Base-by-base conservation (phyloP, 75 land plant genomes). In the Selaginella tamariscina region DNA sequence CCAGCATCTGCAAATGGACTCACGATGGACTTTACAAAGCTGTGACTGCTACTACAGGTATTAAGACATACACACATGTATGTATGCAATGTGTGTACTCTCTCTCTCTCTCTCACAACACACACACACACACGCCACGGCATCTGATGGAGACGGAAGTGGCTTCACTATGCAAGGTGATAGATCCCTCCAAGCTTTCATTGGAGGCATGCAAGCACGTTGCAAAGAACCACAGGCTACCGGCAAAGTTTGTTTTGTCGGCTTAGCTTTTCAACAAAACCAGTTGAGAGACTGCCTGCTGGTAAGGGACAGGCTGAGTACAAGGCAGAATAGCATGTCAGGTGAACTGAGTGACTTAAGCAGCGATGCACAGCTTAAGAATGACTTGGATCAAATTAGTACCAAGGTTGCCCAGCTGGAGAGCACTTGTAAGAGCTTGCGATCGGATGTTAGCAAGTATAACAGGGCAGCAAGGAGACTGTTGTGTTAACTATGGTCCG, bases 1-100 rank as follows among this genome's bases (percentile, higher is more conserved):
- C 87, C 87, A 0, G 82, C 74, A 33, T 74, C 54, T 30, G 87
- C 84, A 1, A 77, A 32, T 77, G 73, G n/a, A 76, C 72, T 57
- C 79, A 67, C 70, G 87, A 85, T 80, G 84, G 77, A 1, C 82
- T 85, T 21, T 85, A 85, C 72, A 79, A 80, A 71, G 87, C 84
- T 5, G 49, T 39, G 87, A 85, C 27, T 78, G 77, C 69, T 85
- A 82, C 73, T 81, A 70, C 71, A 84, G 83, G 86, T 84, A 26
- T 73, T 0, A 28, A 30, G 27, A 1, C 24, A 44, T 55, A 0
- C 26, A 21, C 54, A 20, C 24, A 55, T 11, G 9, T n/a, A 20
- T n/a, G n/a, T n/a, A n/a, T n/a, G n/a, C n/a, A n/a, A n/a, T n/a
- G n/a, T n/a, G n/a, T n/a, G n/a, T n/a, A n/a, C n/a, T n/a, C n/a